Conservation (phyloP, 805 yeast genomes). For the Metschnikowia lachancei region DNA sequence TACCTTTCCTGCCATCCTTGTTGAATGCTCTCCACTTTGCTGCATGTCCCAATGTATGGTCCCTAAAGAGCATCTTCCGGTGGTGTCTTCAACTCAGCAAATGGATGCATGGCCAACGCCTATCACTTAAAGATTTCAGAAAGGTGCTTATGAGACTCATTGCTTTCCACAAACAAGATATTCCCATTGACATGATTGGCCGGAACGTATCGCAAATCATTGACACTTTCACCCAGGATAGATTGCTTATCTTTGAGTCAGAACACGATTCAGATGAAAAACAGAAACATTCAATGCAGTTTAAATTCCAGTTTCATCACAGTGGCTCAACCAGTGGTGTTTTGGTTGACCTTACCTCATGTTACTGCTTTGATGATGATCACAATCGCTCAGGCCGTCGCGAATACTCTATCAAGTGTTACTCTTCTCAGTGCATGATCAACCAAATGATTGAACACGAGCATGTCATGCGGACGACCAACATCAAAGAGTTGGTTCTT, state of each 20-base stretch:
- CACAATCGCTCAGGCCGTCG: conserved; percentile 8
- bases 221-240: conserved; percentile 38
- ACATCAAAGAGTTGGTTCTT: conserved; percentile 25
- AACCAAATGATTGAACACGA: conserved; percentile 23
- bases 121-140: conserved; percentile 52
- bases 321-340: conserved; percentile 36
- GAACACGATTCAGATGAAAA: not conserved
- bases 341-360: conserved; percentile 42
- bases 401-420: conserved; percentile 21
- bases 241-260: conserved; percentile 26
- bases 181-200: conserved; percentile 50
- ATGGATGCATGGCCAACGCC: conserved; percentile 53
- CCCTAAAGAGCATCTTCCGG: conserved; percentile 46
- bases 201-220: conserved; percentile 51
- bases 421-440: conserved; percentile 34
- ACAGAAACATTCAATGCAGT: not conserved
- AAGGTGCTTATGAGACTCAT: conserved; percentile 51
- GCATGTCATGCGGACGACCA: conserved; percentile 18
- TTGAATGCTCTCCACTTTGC: conserved; percentile 49
- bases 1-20: conserved; percentile 54
- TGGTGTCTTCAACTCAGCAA: conserved; percentile 53
- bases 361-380: conserved; percentile 39
- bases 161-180: conserved; percentile 48
- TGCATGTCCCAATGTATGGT: conserved; percentile 46
- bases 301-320: conserved; percentile 9